Conservation (phyloP, 495 filamentous ascomycete genomes). For the Daldinia vernicosa region DNA sequence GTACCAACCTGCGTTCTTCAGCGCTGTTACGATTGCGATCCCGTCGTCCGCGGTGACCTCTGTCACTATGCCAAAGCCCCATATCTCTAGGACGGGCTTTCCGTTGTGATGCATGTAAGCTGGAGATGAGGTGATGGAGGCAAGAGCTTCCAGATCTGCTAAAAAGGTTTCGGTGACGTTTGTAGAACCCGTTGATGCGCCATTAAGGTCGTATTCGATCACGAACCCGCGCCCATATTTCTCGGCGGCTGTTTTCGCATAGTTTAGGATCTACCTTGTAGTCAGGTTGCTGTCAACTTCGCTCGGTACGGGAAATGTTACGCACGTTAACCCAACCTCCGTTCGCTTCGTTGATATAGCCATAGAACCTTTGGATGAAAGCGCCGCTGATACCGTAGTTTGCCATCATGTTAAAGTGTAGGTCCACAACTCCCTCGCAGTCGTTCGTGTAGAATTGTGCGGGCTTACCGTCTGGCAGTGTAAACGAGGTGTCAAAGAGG, state of each 20-base stretch:
- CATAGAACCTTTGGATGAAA: slow-evolving; percentile 47
- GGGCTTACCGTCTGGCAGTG: slow-evolving; percentile 27
- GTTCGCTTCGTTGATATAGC: slow-evolving; percentile 44
- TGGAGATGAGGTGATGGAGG: slow-evolving; percentile 38
- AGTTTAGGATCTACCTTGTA: slow-evolving; percentile 37
- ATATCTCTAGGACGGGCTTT: slow-evolving; percentile 46
- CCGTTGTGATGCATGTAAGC: slow-evolving; percentile 48
- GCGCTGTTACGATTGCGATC: slow-evolving; percentile 36
- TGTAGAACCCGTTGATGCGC: slow-evolving; percentile 31
- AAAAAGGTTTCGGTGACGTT: slow-evolving; percentile 38
- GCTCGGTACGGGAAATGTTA: neutral
- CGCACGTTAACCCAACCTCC: slow-evolving; percentile 41
- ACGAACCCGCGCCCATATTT: slow-evolving; percentile 47
- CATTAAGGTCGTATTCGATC: slow-evolving; percentile 47
- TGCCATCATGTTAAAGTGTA: slow-evolving; percentile 48
- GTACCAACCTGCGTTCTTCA: neutral
- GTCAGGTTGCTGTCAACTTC: neutral
- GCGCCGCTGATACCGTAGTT: slow-evolving; percentile 47
- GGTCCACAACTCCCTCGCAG: slow-evolving; percentile 47
- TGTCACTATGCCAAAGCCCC: slow-evolving; percentile 43
- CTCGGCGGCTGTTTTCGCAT: slow-evolving; percentile 41
- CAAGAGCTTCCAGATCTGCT: slow-evolving; percentile 37
- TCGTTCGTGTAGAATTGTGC: slow-evolving; percentile 47
- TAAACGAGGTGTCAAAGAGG: slow-evolving; percentile 46
- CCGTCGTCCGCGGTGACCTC: slow-evolving; percentile 42